phyloP scores from a whole-genome alignment of 2,329 filamentous ascomycete species.

The Calonectria fujianensis region DNA sequence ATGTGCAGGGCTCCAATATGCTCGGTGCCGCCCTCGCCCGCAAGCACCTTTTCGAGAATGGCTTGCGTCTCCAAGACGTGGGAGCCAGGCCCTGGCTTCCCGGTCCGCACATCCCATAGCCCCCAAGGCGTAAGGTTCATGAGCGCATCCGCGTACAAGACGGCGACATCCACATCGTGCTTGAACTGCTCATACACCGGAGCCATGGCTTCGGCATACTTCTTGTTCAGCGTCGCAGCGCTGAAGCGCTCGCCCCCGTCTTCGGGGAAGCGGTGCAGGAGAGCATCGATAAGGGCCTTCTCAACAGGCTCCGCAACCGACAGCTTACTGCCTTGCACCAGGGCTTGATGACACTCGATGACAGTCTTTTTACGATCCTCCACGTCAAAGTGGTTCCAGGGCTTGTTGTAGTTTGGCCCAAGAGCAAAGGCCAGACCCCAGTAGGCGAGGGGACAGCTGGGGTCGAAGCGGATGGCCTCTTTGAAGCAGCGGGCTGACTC shows the following conservation, averaged over 20 bases:
- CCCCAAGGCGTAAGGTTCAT: conserved; percentile 67
- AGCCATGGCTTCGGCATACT: conserved; percentile 58
- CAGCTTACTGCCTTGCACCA: conserved; percentile 44
- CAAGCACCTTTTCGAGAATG: conserved; percentile 69
- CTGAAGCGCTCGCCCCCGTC: conserved; percentile 62
- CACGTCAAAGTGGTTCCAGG: conserved; percentile 70
- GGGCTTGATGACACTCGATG: conserved; percentile 33
- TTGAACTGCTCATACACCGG: conserved; percentile 58
- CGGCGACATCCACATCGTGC: conserved; percentile 59
- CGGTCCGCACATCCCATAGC: conserved; percentile 62
- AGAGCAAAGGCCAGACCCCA: conserved; percentile 82
- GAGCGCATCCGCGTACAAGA: conserved; percentile 60
- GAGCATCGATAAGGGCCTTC: conserved; percentile 76
- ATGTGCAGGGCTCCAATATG: conserved; percentile 85
- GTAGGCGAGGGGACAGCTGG: conserved; percentile 75
- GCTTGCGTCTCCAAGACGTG: conserved; percentile 59
- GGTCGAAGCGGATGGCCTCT: conserved; percentile 71
- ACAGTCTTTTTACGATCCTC: conserved; percentile 50
- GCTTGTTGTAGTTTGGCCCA: conserved; percentile 84
- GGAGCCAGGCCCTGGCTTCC: conserved; percentile 57
- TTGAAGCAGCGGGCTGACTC: conserved; percentile 78
- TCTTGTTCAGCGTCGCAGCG: conserved; percentile 63
- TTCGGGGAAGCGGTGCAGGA: conserved; percentile 76
- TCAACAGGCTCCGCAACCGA: conserved; percentile 65
- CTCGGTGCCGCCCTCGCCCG: conserved; percentile 59